Conservation (phyloP, 352 stramenopile genomes). For the Globisporangium radiosum region DNA sequence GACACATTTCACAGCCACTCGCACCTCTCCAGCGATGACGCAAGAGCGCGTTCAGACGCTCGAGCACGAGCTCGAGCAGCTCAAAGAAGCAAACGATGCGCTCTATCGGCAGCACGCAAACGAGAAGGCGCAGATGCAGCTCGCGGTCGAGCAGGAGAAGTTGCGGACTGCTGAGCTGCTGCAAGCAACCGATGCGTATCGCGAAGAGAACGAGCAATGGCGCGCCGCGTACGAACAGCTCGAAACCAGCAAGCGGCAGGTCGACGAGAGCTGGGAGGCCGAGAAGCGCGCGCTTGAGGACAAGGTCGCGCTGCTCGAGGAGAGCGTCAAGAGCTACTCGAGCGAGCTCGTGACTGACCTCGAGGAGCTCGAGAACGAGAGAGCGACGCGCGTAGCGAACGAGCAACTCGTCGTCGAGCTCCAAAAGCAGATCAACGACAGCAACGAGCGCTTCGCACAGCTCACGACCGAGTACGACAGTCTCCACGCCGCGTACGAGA, state of each 20-base stretch:
- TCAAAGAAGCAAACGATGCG: conserved; percentile 49
- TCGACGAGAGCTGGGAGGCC: conserved; percentile 37
- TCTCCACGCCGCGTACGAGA: conserved; percentile 29
- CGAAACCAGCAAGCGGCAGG: conserved; percentile 36
- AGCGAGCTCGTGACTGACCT: conserved; percentile 39
- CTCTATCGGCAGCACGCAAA: conserved; percentile 62
- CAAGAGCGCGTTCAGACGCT: conserved; percentile 25
- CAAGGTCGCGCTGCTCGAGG: conserved; percentile 38
- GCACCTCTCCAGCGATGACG: conserved; percentile 9
- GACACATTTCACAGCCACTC: background rate
- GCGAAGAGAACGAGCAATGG: conserved; percentile 55
- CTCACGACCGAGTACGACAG: conserved; percentile 48
- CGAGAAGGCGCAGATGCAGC: conserved; percentile 75
- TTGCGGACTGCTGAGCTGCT: conserved; percentile 32
- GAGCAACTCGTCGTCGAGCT: conserved; percentile 38
- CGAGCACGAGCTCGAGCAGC: conserved; percentile 46
- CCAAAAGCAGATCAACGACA: conserved; percentile 46
- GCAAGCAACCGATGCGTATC: conserved; percentile 34
- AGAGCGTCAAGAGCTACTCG: conserved; percentile 43
- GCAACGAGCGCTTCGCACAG: conserved; percentile 47
- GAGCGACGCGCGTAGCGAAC: conserved; percentile 17
- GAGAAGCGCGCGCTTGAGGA: conserved; percentile 48
- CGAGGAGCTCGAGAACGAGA: conserved; percentile 49
- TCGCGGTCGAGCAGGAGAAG: conserved; percentile 61
- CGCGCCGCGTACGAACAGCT: conserved; percentile 51